A percentile compares a stretch with the other conserved stretches of the same genome.
Conservation (phyloP, 768 basidiomycete genomes). For the Pleurotus salmoneostramineus region DNA sequence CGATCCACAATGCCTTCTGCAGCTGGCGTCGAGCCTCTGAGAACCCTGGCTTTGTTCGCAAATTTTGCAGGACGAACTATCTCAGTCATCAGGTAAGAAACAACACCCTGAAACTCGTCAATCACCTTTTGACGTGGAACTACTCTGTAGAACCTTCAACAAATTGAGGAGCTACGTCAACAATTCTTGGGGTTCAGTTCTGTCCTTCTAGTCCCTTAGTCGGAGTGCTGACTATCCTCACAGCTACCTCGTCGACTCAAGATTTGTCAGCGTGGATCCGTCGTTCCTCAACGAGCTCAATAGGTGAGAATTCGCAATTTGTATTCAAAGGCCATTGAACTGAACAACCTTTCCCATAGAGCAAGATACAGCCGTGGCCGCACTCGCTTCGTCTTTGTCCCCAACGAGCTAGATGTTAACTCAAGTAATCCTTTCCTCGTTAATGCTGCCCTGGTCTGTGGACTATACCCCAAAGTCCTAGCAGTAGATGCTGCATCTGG, state of each 20-base stretch:
- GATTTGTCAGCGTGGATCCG: conserved; percentile 70
- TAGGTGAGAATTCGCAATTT: conserved; percentile 36
- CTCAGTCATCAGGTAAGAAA: conserved; percentile 74
- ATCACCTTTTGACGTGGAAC: neutral
- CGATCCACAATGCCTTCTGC: conserved; percentile 85
- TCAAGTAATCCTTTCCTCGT: conserved; percentile 62
- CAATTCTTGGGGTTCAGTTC: conserved; percentile 68
- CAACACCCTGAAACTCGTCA: neutral
- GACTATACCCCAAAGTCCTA: conserved; percentile 89
- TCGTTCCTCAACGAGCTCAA: conserved; percentile 67
- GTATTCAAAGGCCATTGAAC: conserved; percentile 2
- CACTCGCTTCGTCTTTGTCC: conserved; percentile 73
- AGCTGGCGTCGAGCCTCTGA: conserved; percentile 79
- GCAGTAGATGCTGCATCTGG: conserved; percentile 55
- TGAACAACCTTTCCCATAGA: conserved; percentile 28
- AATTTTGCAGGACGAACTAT: conserved; percentile 79
- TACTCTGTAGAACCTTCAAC: conserved; percentile 70
- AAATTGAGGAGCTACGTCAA: conserved; percentile 94
- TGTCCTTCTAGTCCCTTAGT: conserved; percentile 2
- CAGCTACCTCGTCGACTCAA: conserved; percentile 86
- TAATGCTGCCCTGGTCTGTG: conserved; percentile 79
- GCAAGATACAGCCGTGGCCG: conserved; percentile 72
- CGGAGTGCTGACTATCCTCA: conserved; percentile 1
- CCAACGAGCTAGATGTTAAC: conserved; percentile 66
- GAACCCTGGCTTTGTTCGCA: conserved; percentile 56